Base-by-base conservation (phyloP, 345 rosid species). In the Syzygium aqueum region DNA sequence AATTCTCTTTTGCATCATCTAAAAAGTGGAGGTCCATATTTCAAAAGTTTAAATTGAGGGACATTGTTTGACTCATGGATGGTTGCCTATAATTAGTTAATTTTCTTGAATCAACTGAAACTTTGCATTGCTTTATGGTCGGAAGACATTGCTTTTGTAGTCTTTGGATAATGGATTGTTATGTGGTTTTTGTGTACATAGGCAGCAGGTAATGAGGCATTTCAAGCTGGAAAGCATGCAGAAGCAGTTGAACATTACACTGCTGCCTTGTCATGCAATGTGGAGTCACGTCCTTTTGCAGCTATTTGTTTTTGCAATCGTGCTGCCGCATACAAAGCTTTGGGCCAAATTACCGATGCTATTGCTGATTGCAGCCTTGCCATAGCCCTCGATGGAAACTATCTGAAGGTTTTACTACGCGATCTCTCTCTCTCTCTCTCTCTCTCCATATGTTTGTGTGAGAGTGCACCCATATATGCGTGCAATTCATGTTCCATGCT, bases 341-440 rank as follows among this genome's bases (percentile, higher is more conserved):
- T 94, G 90, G 95, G 97, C 88, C 98, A 95, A 91, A 87, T 93
- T 49, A 93, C 94, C 53, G 99, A 96, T 88, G 99, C 99, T 85
- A 95, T 95, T 90, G 97, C 99, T 57, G 99, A 97, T 89, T 97
- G 99, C 96, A 96, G 96, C 93, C 94, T 97, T 80, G 98, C 98
- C 87, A 94, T 95, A 87, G 99, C 99, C 88, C 96, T 97, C 73
- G 96, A 96, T 93, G 93, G 93, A 87, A 96, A 91, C 87, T 97
- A 96, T 93, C 86, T 90, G 84, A 97, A 97, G 99, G 99, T 97
- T 87, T 88, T 87, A 56, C 78, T 88, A 89, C 46, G 85, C 86
- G 51, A 27, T 77, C 50, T 43, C 46, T 11, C 53, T 59, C 50
- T 85, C 50, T 53, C 50, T 9, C 25, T 15, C 73, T 46, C 77